Conservation (phyloP, 139 green algal genomes). For the Ulvella scutata region DNA sequence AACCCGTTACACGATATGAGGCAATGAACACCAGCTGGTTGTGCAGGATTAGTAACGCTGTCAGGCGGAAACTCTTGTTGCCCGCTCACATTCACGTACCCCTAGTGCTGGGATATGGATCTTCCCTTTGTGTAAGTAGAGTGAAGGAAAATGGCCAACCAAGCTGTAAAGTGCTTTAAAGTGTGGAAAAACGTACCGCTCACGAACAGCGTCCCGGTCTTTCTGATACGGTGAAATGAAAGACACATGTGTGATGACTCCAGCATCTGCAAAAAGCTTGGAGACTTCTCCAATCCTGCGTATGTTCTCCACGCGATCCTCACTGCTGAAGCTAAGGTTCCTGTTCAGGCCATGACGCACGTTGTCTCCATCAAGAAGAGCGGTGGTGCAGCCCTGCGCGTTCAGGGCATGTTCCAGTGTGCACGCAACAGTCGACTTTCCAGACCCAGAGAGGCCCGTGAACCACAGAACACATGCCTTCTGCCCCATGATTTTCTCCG, state of each 20-base stretch:
- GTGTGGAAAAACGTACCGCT: too few species aligned
- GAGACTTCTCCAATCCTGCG: slow-evolving; percentile 79
- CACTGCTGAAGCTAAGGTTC: slow-evolving; percentile 74
- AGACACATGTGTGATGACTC: slow-evolving; percentile 74
- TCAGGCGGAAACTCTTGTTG: too few species aligned
- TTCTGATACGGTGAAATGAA: slow-evolving; percentile 87
- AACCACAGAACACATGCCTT: slow-evolving; percentile 81
- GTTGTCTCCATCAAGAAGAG: slow-evolving; percentile 89
- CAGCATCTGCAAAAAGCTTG: slow-evolving; percentile 80
- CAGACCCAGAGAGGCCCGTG: slow-evolving; percentile 62
- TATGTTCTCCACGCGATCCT: slow-evolving; percentile 88
- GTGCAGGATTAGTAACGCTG: too few species aligned
- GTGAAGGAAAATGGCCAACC: too few species aligned
- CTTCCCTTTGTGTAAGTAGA: too few species aligned
- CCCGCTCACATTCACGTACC: too few species aligned
- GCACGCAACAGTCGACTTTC: slow-evolving; percentile 50
- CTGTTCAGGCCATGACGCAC: slow-evolving; percentile 85
- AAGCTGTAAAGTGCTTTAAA: too few species aligned
- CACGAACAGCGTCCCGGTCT: slow-evolving; percentile 52
- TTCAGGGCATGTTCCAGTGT: slow-evolving; percentile 63
- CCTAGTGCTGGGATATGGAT: too few species aligned
- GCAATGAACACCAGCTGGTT: too few species aligned
- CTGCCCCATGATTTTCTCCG: slow-evolving; percentile 68
- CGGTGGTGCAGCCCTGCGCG: slow-evolving; percentile 37
- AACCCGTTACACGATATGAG: too few species aligned